Evolutionary conservation across 2,329 filamentous ascomycete species (phyloP), one percentile per base, ranked within the genome.

Genomic region (Claviceps sp.): DNA sequence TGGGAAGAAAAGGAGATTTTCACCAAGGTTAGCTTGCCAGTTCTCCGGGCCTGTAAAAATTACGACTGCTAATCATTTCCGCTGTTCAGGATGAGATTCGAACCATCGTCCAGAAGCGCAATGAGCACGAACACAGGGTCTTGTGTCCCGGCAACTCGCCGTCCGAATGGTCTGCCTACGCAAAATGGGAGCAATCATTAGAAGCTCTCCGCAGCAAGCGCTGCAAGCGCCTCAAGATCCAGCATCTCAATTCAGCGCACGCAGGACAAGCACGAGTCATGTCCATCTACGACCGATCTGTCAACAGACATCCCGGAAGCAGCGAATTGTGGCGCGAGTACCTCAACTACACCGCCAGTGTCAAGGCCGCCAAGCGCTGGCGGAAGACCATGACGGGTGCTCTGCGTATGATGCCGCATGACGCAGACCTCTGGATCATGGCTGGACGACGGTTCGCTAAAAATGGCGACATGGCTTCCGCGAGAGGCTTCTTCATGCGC

Each of bases 1-100:
- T 94, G 88, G 67, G 86, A 95, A 68, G 80, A 87, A 58, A 96
- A 95, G 68, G 84, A 88, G 60, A 86, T 98, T 59, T 98, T 98
- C 71, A 80, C 78, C 55, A 83, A 85, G 72, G 86, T 86, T 67
- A 37, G 68, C 60, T 48, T 48, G 52, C 14, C 48, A 46, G 45
- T 23, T 47, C 34, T 16, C 1, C 13, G 9, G 44, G 14, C 5
- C 2, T 16, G 16, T 29, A 3, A 6, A 5, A 34, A 49, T 2
- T 16, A 29, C 26, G 8, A 8, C 26, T 29, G 26, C 38, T 42
- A 23, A 39, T 26, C 16, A 11, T 22, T 22, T 22, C 38, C 16
- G 9, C 13, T 13, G 17, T 43, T 26, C 60, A 93, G 82, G 86
- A 94, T 58, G 91, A 98, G 67, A 95, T 98, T 64, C 79, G 81